Evolutionary conservation across 108 stramenopile genomes (phyloP).

Genomic region (Schizochytrium sp.): DNA sequence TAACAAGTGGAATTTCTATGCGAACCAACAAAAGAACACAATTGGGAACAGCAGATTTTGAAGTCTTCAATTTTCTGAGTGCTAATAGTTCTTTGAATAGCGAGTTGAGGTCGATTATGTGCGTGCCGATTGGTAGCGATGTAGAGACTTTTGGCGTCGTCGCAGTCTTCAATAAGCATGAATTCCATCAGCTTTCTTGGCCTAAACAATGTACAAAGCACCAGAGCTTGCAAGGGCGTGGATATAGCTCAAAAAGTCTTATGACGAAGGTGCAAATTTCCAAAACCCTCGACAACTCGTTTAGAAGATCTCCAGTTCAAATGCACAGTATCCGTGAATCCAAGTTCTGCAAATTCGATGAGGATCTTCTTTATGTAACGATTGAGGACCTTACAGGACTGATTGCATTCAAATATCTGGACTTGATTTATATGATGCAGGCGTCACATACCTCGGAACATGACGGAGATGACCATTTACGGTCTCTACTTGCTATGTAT

Average conservation of each 20-base stretch:
- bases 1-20: background rate
- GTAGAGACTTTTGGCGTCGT: constrained; percentile 6
- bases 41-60: background rate
- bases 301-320: background rate
- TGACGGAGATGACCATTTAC: background rate
- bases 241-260: background rate
- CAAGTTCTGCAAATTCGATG: constrained; percentile 20
- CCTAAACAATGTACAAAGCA: background rate
- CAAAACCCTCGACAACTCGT: background rate
- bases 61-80: background rate
- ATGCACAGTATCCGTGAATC: background rate
- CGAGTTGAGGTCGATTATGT: background rate
- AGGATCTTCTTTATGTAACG: background rate
- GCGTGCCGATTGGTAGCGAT: constrained; percentile 4
- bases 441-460: background rate
- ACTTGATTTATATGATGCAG: constrained; percentile 45
- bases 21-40: background rate
- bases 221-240: background rate
- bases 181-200: background rate
- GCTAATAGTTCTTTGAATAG: background rate
- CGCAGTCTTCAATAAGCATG: background rate
- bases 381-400: constrained; percentile 20
- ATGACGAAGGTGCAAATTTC: background rate
- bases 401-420: constrained; percentile 12
- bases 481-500: constrained; percentile 23